phyloP scores from a whole-genome alignment of 2,329 filamentous ascomycete species.

The Aureobasidium sp. region DNA sequence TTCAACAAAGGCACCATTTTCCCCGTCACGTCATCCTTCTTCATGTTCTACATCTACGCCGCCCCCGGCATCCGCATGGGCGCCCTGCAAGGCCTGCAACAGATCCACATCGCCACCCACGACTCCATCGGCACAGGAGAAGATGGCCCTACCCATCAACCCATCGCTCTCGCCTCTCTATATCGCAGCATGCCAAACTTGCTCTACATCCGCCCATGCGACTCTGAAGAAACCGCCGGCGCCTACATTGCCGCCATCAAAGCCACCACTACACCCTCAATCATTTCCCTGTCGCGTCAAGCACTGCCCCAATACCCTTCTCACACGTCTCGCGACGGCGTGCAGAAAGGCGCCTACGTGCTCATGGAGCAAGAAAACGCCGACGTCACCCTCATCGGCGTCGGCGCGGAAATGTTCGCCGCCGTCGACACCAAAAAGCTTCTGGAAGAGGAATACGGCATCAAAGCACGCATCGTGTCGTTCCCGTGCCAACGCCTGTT shows the following conservation, averaged over 20 bases:
- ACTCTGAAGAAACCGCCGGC: constrained; percentile 34
- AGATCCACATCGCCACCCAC: constrained; percentile 35
- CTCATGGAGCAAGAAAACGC: constrained; percentile 32
- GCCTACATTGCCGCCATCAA: constrained; percentile 37
- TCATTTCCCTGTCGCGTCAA: constrained; percentile 41
- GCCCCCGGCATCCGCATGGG: constrained; percentile 34
- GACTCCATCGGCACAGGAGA: constrained; percentile 33
- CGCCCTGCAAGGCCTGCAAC: constrained; percentile 31
- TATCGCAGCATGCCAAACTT: constrained; percentile 35
- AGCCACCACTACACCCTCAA: constrained; percentile 34
- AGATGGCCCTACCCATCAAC: constrained; percentile 34
- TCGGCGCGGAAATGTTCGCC: constrained; percentile 45
- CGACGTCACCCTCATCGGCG: constrained; percentile 43
- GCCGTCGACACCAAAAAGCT: constrained; percentile 33
- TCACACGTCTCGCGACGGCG: constrained; percentile 32
- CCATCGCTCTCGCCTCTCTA: constrained; percentile 31
- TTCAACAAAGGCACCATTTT: constrained; percentile 32
- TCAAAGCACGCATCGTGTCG: constrained; percentile 42
- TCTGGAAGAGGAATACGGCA: constrained; percentile 25
- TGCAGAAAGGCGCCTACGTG: constrained; percentile 38
- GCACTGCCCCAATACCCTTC: constrained; percentile 34
- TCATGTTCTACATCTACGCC: constrained; percentile 37
- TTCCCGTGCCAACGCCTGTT: constrained; percentile 48
- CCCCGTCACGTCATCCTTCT: constrained; percentile 33
- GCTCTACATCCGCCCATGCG: constrained; percentile 32